Percentiles rank a stretch among this genome's conserved stretches.
phyloP scores from a whole-genome alignment of 2,329 filamentous ascomycete species.

The Nothopassalora personata region DNA sequence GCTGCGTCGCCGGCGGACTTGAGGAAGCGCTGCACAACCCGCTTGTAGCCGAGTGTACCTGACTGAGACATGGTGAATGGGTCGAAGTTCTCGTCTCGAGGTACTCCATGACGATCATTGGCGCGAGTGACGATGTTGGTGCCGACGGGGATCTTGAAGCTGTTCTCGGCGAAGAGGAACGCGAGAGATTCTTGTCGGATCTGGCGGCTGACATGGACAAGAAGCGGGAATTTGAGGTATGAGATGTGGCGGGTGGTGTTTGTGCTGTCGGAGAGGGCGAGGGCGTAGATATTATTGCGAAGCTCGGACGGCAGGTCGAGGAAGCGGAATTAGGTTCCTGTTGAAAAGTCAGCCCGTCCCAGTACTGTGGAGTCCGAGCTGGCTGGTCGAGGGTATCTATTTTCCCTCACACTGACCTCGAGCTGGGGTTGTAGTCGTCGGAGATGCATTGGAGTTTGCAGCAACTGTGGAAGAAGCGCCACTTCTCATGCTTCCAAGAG shows the following conservation, averaged over 20 bases:
- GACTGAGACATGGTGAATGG: background rate
- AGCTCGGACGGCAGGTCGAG: slow-evolving; percentile 3
- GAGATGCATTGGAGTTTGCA: background rate
- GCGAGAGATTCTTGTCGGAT: background rate
- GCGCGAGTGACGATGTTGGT: background rate
- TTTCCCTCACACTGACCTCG: background rate
- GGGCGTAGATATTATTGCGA: background rate
- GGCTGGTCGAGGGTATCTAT: background rate
- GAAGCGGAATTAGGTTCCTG: background rate
- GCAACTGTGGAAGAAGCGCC: background rate
- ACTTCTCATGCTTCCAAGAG: background rate
- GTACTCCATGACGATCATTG: background rate
- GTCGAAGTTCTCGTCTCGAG: background rate
- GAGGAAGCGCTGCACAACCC: background rate
- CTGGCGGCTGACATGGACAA: background rate
- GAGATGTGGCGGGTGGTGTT: background rate
- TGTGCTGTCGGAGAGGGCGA: background rate
- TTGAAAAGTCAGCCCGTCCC: background rate
- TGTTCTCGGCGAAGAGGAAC: background rate
- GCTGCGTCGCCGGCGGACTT: background rate
- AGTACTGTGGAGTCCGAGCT: background rate
- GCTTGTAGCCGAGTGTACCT: background rate
- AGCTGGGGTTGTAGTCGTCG: background rate
- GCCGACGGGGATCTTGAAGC: background rate
- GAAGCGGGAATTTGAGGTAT: background rate